These are phyloP conservation scores for Sordariomycetes sp. DNA, from an alignment of 2,329 filamentous ascomycete species.

Conservation along the genomic window DNA sequence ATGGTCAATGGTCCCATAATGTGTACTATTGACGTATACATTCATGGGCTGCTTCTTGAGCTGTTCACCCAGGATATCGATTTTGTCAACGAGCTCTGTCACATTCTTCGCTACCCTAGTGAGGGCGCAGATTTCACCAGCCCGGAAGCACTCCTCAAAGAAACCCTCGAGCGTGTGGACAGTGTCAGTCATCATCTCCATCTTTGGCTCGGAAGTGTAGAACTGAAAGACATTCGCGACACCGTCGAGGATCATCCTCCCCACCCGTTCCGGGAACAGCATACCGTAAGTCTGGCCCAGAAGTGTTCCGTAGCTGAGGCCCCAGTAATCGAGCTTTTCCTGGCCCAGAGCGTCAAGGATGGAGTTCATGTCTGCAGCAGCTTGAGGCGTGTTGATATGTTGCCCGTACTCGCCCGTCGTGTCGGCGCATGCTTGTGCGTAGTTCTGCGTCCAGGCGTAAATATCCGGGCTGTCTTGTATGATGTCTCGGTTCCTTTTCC, in stretches of 20 bases:
- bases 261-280: constrained; percentile 22
- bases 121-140: constrained; percentile 34
- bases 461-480: constrained; percentile 24
- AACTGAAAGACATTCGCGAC: constrained; percentile 22
- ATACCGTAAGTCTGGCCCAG: constrained; percentile 30
- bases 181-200: constrained; percentile 18
- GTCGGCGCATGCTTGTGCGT: constrained; percentile 15
- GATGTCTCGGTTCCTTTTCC: constrained; percentile 9
- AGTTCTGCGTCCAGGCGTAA: constrained; percentile 25
- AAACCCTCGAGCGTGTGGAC: constrained; percentile 20
- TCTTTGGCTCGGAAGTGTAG: constrained; percentile 15
- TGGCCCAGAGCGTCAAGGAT: constrained; percentile 57
- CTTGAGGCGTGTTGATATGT: constrained; percentile 40
- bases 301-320: constrained; percentile 30
- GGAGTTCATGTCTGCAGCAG: constrained; percentile 45
- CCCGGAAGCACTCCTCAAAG: constrained; percentile 25
- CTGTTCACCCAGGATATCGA: constrained; percentile 20
- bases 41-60: constrained; percentile 27
- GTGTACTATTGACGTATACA: constrained; percentile 30
- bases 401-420: constrained; percentile 32
- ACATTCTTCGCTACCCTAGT: constrained; percentile 19
- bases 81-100: constrained; percentile 19
- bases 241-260: constrained; percentile 25
- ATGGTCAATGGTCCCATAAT: constrained; percentile 27
- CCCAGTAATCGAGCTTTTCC: constrained; percentile 31